A percentile compares a stretch with the other conserved stretches of the same genome.
These are phyloP conservation scores for Penicillium arizonense DNA, from an alignment of 495 filamentous ascomycete genomes.

Conservation along the genomic window DNA sequence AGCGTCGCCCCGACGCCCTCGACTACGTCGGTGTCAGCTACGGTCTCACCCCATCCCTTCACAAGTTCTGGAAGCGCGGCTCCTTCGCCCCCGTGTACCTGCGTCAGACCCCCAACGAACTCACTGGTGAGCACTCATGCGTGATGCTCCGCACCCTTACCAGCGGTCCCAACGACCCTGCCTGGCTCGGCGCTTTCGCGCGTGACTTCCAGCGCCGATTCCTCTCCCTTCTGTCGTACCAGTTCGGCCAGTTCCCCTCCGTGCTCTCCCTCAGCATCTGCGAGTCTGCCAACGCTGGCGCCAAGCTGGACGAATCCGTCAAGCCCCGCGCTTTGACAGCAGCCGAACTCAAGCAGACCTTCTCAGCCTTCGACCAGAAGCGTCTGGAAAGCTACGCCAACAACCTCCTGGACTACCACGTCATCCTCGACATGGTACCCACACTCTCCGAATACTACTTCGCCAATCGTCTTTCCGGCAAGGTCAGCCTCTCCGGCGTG, in stretches of 20 bases:
- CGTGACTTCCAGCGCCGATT: conserved; percentile 93
- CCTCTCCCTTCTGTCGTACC: conserved; percentile 81
- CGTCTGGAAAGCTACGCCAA: conserved; percentile 92
- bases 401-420: conserved; percentile 96
- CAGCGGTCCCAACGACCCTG: conserved; percentile 59
- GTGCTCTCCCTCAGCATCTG: conserved; percentile 83
- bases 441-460: conserved; percentile 80
- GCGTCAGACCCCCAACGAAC: conserved; percentile 90
- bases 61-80: conserved; percentile 94
- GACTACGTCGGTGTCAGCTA: conserved; percentile 97
- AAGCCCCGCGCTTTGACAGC: conserved; percentile 60
- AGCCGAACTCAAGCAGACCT: conserved; percentile 63
- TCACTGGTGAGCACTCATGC: conserved; percentile 96
- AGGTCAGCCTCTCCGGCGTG: conserved; percentile 69
- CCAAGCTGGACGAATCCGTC: conserved; percentile 52
- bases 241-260: conserved; percentile 83
- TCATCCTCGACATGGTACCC: conserved; percentile 91
- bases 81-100: conserved; percentile 91
- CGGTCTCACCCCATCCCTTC: conserved; percentile 81
- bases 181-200: conserved; percentile 87
- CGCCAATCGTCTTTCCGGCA: conserved; percentile 62
- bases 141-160: conserved; percentile 85
- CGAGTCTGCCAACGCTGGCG: conserved; percentile 77
- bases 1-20: conserved; percentile 74
- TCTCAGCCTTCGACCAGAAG: conserved; percentile 93